Base-by-base conservation (phyloP, 2,329 filamentous ascomycete species). In the Verticillium albo-atrum region DNA sequence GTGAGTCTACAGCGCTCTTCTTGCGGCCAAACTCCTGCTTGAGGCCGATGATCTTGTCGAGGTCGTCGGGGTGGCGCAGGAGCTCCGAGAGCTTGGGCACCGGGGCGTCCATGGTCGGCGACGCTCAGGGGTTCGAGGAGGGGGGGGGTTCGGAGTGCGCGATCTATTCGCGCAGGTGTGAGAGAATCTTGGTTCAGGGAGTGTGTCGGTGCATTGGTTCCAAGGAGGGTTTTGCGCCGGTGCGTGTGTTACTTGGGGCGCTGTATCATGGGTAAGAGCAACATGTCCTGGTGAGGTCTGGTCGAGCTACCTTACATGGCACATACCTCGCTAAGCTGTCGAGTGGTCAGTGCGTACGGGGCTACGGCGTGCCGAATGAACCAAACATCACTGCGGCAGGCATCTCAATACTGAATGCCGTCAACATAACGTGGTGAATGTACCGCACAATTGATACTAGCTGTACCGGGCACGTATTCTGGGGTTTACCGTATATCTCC, bases 1-100 rank as follows among this genome's bases (percentile, higher is more conserved):
- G 92, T 56, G 88, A 88, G 77, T 99, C 95, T 62, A 99, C 87
- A 59, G 90, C 91, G 30, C 86, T 85, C 79, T 99, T 99, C 79
- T 97, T 98, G 71, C 95, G 91, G 66, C 87, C 86, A 77, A 98
- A 97, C 74, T 99, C 95, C 66, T 90, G 85, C 78, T 96, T 97
- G 71, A 99, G 83, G 54, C 87, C 87, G 57, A 88, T 81, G 70
- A 99, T 94, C 82, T 97, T 98, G 79, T 99, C 95, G 66, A 99
- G 88, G 77, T 99, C 95, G 72, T 99, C 95, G 3, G 95, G 92
- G 71, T 97, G 92, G 70, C 92, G 91, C 66, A 99, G 88, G 63
- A 98, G 86, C 80, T 98, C 94, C 66, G 92, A 87, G 73, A 99
- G 88, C 81, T 93, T 93, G 73, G 91, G 86, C 54, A 85, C 84